Base-by-base conservation (phyloP, 2,329 filamentous ascomycete species). In the Lachnellula suecica region DNA sequence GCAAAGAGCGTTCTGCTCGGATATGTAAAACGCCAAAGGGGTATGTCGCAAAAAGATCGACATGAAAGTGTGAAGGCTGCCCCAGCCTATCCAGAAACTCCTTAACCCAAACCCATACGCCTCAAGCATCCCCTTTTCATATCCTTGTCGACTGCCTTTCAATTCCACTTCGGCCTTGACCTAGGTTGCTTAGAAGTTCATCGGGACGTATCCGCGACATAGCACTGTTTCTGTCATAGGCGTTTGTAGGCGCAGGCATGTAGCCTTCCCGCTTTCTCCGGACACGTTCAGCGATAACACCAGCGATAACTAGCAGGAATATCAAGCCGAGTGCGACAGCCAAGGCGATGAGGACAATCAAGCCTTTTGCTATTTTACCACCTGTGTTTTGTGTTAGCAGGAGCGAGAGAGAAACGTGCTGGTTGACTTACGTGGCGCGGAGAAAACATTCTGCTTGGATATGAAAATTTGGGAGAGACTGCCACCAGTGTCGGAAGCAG, bases 401-500 rank as follows among this genome's bases (percentile, higher is more conserved):
- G 23, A 47, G 20, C n/a, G 9, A 44, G 37, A 48, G 34, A 24
- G 42, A 34, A 11, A 27, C 19, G 15, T 11, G 31, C 11, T 47
- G 19, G 31, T 29, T 13, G 42, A 78, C 83, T 75, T 77, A 89
- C 86, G 70, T 61, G 74, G 71, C 52, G 78, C 74, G 23, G 74
- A 79, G 72, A 96, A 94, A 66, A 89, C 89, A 66, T 88, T 84
- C 57, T 86, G 76, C 44, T 89, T 87, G 72, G 95, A 85, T 10
- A 92, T 88, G 69, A 99, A 96, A 56, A 97, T 79, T 60, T 83
- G 84, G 29, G 88, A 85, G 64, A 99, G 82, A 63, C 84, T 92
- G 44, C 92, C 91, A 10, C 82, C 75, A 11, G 78, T 76, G 53
- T 84, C 84, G 63, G 84, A 78, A 11, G 79, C 72, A 53, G 79